Percentiles rank a stretch among this genome's conserved stretches.
Evolutionary conservation across 2,329 filamentous ascomycete species (phyloP).

Genomic region (Keithomyces neogunnii): DNA sequence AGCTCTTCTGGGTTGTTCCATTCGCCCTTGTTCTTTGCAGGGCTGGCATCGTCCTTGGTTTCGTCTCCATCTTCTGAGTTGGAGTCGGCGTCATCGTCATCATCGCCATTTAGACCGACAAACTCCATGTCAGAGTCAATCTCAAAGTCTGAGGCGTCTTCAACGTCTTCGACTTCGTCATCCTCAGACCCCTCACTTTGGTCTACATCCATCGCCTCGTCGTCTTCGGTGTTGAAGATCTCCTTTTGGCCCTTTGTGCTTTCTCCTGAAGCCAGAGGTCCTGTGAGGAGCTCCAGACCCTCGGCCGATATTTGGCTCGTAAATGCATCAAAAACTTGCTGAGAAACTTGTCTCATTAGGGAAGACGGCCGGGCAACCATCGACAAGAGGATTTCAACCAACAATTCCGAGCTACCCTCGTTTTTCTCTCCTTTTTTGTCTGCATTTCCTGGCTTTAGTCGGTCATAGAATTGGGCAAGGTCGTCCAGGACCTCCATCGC

Average conservation of each 20-base stretch:
- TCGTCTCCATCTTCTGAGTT: constrained; percentile 22
- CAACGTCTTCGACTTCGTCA: constrained; percentile 13
- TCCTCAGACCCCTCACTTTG: constrained; percentile 31
- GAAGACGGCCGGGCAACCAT: constrained; percentile 80
- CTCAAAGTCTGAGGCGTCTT: constrained; percentile 36
- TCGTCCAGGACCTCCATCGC: constrained; percentile 76
- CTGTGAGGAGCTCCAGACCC: constrained; percentile 56
- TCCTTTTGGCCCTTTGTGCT: constrained; percentile 76
- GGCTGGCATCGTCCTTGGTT: constrained; percentile 29
- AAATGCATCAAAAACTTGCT: constrained; percentile 82
- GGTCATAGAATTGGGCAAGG: constrained; percentile 66
- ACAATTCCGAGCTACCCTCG: constrained; percentile 54
- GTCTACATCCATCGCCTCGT: constrained; percentile 48
- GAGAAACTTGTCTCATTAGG: constrained; percentile 75
- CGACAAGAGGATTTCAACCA: constrained; percentile 84
- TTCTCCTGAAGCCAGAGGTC: constrained; percentile 72
- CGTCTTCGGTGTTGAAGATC: constrained; percentile 62
- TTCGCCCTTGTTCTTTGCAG: constrained; percentile 29
- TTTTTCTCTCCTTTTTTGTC: constrained; percentile 44
- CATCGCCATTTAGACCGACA: constrained; percentile 32
- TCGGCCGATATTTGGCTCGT: constrained; percentile 64
- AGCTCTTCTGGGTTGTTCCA: constrained; percentile 42
- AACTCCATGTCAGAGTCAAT: constrained; percentile 32
- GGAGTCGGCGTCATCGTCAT: constrained; percentile 27
- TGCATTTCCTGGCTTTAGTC: constrained; percentile 40